Evolutionary conservation across 1,284 basidiomycete genomes (phyloP), one percentile per base, ranked within the genome.

Genomic region (Hemileia vastatrix): DNA sequence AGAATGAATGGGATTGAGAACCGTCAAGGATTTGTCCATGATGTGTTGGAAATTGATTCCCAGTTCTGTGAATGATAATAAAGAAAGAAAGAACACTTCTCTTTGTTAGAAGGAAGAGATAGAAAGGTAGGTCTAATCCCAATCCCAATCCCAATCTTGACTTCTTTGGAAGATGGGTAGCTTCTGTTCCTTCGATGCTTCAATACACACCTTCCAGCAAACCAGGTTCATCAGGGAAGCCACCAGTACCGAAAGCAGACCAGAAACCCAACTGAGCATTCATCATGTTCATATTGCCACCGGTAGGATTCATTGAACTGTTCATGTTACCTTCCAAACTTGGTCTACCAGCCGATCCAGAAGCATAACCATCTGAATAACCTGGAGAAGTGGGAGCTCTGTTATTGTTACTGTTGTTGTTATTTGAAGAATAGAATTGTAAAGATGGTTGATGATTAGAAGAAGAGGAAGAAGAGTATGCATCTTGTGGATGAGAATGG

Each of bases 31-130:
- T 64, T 74, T 75, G 62, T 71, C 70, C 53, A 70, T 50, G 33
- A 75, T 71, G 63, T 75, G 73, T 1, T 69, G 62, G 33, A 74
- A 64, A 55, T 75, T 75, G 67, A 75, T 72, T 57, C 72, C 73
- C 8, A 75, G 69, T 55, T 75, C 72, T 27, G 27, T 67, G 50
- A 27, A 27, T 27, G 27, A 27, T 21, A 19, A 50, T 53, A 6
- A 19, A n/a, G 19, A 36, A 13, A 19, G 6, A 18, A n/a, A n/a
- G n/a, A n/a, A n/a, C n/a, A n/a, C n/a, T n/a, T n/a, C n/a, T n/a
- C n/a, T n/a, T n/a, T n/a, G 27, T 27, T 27, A 19, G 18, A 47
- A 13, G 21, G 54, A 24, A 23, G 53, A 47, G n/a, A 18, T 15
- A 44, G 24, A 11, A 13, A 21, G 11, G 6, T 54, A 18, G 36